phyloP scores from a whole-genome alignment of 176 grass and related monocot species.

The Eleusine coracana region DNA sequence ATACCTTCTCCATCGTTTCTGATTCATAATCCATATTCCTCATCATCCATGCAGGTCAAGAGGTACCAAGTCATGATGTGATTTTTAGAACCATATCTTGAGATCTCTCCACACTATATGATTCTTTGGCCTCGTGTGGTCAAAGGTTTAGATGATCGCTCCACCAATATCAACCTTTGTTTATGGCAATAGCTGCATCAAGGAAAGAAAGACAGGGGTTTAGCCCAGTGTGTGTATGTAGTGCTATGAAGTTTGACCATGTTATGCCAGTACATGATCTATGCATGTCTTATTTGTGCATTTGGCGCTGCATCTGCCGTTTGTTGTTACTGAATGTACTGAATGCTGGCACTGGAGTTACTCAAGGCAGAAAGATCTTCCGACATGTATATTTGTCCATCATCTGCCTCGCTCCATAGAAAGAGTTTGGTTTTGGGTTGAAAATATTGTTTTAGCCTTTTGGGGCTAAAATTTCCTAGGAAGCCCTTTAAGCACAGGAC shows the following conservation, averaged over 20 bases:
- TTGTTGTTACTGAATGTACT: not conserved
- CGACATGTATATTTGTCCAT: not conserved
- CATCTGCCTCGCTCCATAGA: not conserved
- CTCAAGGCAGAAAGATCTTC: not conserved
- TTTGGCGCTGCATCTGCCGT: not conserved
- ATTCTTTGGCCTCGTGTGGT: not conserved
- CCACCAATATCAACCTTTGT: not conserved
- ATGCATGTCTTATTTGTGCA: not conserved
- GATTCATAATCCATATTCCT: not conserved
- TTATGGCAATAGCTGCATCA: not conserved
- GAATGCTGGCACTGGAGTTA: not conserved
- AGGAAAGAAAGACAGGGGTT: not conserved
- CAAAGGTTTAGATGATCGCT: not conserved
- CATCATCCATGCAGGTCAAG: slow-evolving; percentile 11
- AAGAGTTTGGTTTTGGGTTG: not conserved
- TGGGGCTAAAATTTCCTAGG: too few species aligned
- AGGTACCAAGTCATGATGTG: slow-evolving; percentile 16
- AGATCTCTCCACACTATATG: not conserved
- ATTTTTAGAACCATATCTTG: not conserved
- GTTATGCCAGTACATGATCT: not conserved
- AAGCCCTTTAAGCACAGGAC: too few species aligned
- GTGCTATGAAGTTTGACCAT: not conserved
- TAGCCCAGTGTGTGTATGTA: not conserved
- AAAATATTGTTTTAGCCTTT: too few species aligned
- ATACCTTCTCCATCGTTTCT: not conserved